These are phyloP conservation scores for Termitomyces sp. DNA, from an alignment of 768 basidiomycete genomes.

Conservation along the genomic window DNA sequence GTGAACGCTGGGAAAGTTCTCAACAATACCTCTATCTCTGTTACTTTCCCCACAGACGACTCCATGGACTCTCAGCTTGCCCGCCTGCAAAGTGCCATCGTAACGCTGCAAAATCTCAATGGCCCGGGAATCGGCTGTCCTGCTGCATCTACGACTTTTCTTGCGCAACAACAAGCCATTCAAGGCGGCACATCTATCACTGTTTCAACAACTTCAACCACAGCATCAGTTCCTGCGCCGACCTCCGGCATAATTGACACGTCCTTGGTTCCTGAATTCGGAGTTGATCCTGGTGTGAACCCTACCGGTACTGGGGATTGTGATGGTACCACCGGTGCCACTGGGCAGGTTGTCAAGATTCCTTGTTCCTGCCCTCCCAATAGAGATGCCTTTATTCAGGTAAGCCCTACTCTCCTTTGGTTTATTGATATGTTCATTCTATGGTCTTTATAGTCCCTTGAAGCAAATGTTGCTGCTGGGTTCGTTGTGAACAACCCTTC, in stretches of 20 bases:
- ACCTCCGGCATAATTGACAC: background rate
- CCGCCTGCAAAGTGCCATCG: slow-evolving; percentile 52
- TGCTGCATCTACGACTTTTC: slow-evolving; percentile 56
- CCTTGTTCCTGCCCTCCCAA: slow-evolving; percentile 64
- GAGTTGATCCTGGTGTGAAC: slow-evolving; percentile 46
- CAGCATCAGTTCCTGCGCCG: slow-evolving; percentile 22
- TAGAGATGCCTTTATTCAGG: slow-evolving; percentile 44
- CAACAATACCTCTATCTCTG: slow-evolving; percentile 54
- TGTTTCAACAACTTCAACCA: slow-evolving; percentile 11
- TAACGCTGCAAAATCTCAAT: slow-evolving; percentile 70
- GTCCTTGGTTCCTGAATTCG: slow-evolving; percentile 53
- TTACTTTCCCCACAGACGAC: slow-evolving; percentile 61
- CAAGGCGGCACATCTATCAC: slow-evolving; percentile 23
- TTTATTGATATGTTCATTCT: background rate
- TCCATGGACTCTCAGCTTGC: slow-evolving; percentile 45
- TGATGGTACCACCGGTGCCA: slow-evolving; percentile 54
- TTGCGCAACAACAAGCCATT: slow-evolving; percentile 33
- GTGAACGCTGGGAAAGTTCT: slow-evolving; percentile 57
- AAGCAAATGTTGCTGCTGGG: slow-evolving; percentile 53
- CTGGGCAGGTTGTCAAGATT: slow-evolving; percentile 52
- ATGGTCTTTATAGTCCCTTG: slow-evolving; percentile 26
- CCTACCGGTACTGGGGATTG: slow-evolving; percentile 59
- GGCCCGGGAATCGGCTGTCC: slow-evolving; percentile 69
- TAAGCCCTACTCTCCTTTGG: slow-evolving; percentile 20
- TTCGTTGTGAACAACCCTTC: slow-evolving; percentile 61